A percentile compares a stretch with the other conserved stretches of the same genome.
Conservation (phyloP, 2,329 filamentous ascomycete genomes). For the Aspergillus arachidicola region DNA sequence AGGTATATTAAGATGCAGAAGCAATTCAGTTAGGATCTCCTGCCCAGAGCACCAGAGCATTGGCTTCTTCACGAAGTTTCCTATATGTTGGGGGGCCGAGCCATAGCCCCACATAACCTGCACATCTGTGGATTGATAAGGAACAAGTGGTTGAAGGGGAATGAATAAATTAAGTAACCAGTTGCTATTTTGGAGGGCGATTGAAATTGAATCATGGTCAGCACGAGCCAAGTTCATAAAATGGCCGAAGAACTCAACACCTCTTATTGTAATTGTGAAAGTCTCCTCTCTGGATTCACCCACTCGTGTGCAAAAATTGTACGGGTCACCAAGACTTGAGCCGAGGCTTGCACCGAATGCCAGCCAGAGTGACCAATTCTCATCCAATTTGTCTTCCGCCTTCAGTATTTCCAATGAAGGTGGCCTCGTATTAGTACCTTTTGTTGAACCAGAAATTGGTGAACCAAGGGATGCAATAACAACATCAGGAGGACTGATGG, state of each 20-base stretch:
- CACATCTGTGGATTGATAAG: constrained; percentile 35
- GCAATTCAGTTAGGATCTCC: constrained; percentile 42
- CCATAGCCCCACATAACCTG: constrained; percentile 46
- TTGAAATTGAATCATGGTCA: constrained; percentile 25
- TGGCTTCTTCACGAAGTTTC: constrained; percentile 42
- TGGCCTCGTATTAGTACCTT: background rate
- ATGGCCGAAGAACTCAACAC: constrained; percentile 28
- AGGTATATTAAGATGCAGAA: constrained; percentile 41
- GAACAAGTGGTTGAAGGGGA: constrained; percentile 45
- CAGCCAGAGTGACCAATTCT: background rate
- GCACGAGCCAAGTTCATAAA: constrained; percentile 10
- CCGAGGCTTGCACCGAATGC: background rate
- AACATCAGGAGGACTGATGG: too few species aligned
- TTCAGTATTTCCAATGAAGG: background rate
- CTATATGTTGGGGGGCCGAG: constrained; percentile 35
- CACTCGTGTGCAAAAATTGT: background rate
- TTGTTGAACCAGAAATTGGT: too few species aligned
- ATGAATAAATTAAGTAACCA: constrained; percentile 45
- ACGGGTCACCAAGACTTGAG: too few species aligned
- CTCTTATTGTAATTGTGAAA: constrained; percentile 42
- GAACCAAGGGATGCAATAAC: too few species aligned
- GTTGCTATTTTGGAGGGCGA: constrained; percentile 39
- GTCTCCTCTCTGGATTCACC: constrained; percentile 40
- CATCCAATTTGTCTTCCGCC: background rate
- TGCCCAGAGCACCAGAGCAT: constrained; percentile 43